phyloP scores from a whole-genome alignment of 1,284 basidiomycete species.

The Singerocomus inundabilis region DNA sequence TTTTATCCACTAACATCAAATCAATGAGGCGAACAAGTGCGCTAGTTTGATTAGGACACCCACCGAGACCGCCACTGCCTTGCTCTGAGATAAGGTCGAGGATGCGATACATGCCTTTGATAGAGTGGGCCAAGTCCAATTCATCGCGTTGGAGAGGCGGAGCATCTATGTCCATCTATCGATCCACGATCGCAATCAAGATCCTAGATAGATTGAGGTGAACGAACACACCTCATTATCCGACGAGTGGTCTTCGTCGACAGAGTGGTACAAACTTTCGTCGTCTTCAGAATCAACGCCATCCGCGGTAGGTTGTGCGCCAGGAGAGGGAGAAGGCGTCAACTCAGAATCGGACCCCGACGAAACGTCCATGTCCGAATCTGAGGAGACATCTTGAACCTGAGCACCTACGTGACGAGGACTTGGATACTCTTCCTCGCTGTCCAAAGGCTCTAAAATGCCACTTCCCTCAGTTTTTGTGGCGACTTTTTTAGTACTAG shows the following conservation, averaged over 20 bases:
- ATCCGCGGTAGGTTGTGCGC: neutral
- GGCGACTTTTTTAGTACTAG: neutral
- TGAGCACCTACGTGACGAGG: neutral
- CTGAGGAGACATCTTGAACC: constrained; percentile 1
- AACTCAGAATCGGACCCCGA: constrained; percentile 5
- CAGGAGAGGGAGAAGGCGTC: neutral
- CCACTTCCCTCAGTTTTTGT: neutral
- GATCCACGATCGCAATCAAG: neutral
- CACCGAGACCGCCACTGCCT: constrained; percentile 51
- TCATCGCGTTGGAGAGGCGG: constrained; percentile 11
- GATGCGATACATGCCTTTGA: constrained; percentile 49
- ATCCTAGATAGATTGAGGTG: neutral
- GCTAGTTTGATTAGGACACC: constrained; percentile 1
- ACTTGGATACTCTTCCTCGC: neutral
- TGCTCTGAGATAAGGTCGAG: constrained; percentile 52
- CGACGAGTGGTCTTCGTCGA: constrained; percentile 6
- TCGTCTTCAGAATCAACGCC: neutral
- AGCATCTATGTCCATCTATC: constrained; percentile 24
- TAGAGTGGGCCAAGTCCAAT: constrained; percentile 27
- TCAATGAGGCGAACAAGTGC: neutral
- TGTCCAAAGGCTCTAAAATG: constrained; percentile 13
- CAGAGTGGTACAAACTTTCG: constrained; percentile 24
- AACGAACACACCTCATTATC: constrained; percentile 15
- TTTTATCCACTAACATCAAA: constrained; percentile 47
- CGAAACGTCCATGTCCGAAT: constrained; percentile 7